phyloP scores from a whole-genome alignment of 2,329 filamentous ascomycete genomes.

The Macrophomina phaseolina region DNA sequence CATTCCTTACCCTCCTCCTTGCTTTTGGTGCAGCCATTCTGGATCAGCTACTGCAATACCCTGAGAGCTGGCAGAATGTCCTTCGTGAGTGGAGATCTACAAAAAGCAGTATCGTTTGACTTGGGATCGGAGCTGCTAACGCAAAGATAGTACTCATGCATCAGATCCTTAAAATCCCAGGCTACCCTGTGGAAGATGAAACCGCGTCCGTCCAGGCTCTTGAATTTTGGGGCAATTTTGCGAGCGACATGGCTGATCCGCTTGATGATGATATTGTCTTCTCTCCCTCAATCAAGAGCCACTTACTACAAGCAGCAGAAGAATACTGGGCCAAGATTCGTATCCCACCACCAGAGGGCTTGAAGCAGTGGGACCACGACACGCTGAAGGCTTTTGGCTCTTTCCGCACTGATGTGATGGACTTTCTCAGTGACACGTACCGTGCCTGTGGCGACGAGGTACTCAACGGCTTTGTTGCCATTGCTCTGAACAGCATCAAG shows the following conservation, averaged over 20 bases:
- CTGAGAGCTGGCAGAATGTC: slow-evolving; percentile 41
- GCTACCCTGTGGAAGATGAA: slow-evolving; percentile 73
- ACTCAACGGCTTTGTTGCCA: slow-evolving; percentile 54
- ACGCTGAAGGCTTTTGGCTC: slow-evolving; percentile 72
- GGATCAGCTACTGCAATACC: slow-evolving; percentile 41
- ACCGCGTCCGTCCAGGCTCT: slow-evolving; percentile 72
- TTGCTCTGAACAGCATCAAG: slow-evolving; percentile 49
- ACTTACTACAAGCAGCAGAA: slow-evolving; percentile 68
- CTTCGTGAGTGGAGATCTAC: slow-evolving; percentile 37
- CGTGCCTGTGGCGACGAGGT: slow-evolving; percentile 56
- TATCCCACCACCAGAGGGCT: slow-evolving; percentile 65
- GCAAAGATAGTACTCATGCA: slow-evolving; percentile 55
- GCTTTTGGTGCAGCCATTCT: slow-evolving; percentile 72
- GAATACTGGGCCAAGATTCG: slow-evolving; percentile 72
- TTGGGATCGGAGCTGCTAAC: slow-evolving; percentile 2
- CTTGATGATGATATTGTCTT: slow-evolving; percentile 39
- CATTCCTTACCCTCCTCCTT: slow-evolving; percentile 69
- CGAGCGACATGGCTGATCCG: slow-evolving; percentile 70
- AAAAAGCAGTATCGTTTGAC: not conserved
- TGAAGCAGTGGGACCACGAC: slow-evolving; percentile 71
- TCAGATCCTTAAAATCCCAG: slow-evolving; percentile 68
- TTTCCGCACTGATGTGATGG: slow-evolving; percentile 78
- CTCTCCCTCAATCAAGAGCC: slow-evolving; percentile 61
- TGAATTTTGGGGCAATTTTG: slow-evolving; percentile 81
- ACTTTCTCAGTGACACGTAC: slow-evolving; percentile 76